Evolutionary conservation across 2,329 filamentous ascomycete genomes (phyloP).

Genomic region (Monilinia fructicola): DNA sequence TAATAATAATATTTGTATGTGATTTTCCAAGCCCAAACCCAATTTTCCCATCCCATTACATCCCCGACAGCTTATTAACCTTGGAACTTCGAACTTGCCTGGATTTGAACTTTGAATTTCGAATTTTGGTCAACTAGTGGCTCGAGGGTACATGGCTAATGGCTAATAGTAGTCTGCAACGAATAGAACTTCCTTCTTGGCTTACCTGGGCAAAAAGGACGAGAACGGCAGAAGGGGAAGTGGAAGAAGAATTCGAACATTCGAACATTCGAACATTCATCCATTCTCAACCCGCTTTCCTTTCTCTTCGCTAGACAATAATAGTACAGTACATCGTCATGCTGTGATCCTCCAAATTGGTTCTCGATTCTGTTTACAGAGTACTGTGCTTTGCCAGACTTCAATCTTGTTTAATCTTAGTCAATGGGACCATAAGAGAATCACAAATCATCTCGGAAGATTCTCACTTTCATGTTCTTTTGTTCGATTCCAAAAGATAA

Average conservation of each 20-base stretch:
- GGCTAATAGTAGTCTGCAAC: neutral
- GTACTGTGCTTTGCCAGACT: neutral
- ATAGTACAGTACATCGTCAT: neutral
- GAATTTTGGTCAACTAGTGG: neutral
- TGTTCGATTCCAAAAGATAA: conserved; percentile 7
- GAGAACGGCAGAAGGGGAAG: neutral
- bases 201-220: neutral
- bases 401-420: neutral
- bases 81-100: too few relatives aligned
- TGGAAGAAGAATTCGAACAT: neutral
- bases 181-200: conserved; percentile 2
- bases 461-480: neutral
- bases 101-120: neutral
- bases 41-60: neutral
- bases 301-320: neutral
- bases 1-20: neutral
- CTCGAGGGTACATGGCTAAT: conserved; percentile 1
- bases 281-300: neutral
- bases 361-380: neutral
- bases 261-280: too few relatives aligned
- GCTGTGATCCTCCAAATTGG: neutral
- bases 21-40: conserved; percentile 2
- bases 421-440: neutral
- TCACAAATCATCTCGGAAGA: neutral
- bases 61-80: too few relatives aligned